A percentile compares a stretch with the other conserved stretches of the same genome.
phyloP scores from a whole-genome alignment of 2,329 filamentous ascomycete genomes.

The Fusarium scirpi region DNA sequence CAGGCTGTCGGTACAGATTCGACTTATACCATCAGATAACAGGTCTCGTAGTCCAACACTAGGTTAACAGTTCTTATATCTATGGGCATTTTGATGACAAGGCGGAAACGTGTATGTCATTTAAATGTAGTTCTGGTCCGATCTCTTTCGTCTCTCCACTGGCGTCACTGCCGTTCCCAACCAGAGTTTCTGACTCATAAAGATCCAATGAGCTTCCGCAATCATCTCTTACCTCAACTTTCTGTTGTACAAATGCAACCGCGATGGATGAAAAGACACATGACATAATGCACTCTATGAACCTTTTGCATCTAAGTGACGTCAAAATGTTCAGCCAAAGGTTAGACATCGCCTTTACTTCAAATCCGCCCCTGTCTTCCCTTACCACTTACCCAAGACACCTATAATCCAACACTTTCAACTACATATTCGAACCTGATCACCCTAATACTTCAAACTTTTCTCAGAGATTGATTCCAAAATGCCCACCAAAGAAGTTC shows the following conservation, averaged over 20 bases:
- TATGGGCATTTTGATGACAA: no score
- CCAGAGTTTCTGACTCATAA: not conserved
- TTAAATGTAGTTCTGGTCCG: not conserved
- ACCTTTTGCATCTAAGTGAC: conserved; percentile 2
- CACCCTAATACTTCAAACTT: accelerated
- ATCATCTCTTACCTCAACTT: not conserved
- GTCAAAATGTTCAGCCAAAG: not conserved
- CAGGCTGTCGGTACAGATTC: conserved; percentile 17
- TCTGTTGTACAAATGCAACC: conserved; percentile 20
- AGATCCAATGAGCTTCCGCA: not conserved
- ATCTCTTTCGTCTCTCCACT: not conserved
- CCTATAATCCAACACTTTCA: not conserved
- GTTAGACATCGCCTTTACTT: not conserved
- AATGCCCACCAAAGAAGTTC: conserved; percentile 43
- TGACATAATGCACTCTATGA: not conserved
- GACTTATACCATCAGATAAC: not conserved
- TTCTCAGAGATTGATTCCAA: not conserved
- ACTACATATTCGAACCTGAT: no score
- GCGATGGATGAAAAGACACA: not conserved
- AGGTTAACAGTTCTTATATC: no score
- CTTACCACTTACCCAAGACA: not conserved
- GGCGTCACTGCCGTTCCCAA: not conserved
- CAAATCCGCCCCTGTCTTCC: not conserved
- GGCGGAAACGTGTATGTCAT: no score
- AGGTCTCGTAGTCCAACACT: not conserved